Evolutionary conservation across 2,329 filamentous ascomycete genomes (phyloP), one percentile per base, ranked within the genome.

Genomic region (Alternaria tenuissima): DNA sequence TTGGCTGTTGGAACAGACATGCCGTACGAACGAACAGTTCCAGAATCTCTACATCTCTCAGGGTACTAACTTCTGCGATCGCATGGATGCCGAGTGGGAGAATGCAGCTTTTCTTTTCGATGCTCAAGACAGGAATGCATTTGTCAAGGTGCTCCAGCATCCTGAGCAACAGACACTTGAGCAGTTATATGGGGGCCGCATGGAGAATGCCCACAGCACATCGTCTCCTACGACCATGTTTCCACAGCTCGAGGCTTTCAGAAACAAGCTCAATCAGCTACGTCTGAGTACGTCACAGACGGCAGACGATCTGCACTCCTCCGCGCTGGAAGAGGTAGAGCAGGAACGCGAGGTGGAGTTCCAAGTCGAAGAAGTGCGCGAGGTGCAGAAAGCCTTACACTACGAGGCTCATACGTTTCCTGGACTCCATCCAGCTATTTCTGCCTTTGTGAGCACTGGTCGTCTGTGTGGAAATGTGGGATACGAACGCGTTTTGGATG

Each of bases 1-100:
- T 11, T 90, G 88, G 88, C 80, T 90, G 0, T 78, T 91, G 0
- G 82, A 89, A 52, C 86, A 89, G 52, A 89, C 87, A 0, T 90
- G 88, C 56, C 71, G 74, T 7, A 81, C 78, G 0, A 88, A 85
- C 22, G 85, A 88, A 56, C 83, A 88, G 32, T 69, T 54, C 39
- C 52, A 44, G 43, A 36, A 83, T 0, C 77, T 91, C 0, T 87
- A 89, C 60, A 76, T 82, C 1, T 79, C 87, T 0, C 88, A 91
- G 69, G 87, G 88, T 0, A 71, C 78, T 1, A 87, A 90, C 65
- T 91, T 86, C 63, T 90, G 87, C 61, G 80, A 80, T 0, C 82
- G 87, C 0, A 81, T 76, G 0, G 79, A 88, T 52, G 84, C 86
- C 0, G 69, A 78, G 0, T 69, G 76, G 49, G 72, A 79, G 0